phyloP scores from a whole-genome alignment of 345 rosid species.

The Salix koriyanagi region DNA sequence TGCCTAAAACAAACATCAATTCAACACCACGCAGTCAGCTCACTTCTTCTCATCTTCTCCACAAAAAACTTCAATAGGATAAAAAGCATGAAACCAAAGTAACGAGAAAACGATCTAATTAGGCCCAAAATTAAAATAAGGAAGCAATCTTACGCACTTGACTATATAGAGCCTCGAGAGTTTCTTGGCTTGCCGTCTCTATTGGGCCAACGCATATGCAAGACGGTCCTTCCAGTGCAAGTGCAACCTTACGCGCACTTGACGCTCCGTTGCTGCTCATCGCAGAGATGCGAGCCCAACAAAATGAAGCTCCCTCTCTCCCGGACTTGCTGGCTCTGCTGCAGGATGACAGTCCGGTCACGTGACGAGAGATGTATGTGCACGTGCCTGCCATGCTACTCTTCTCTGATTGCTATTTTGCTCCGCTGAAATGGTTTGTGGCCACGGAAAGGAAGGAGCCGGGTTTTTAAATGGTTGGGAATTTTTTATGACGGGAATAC shows the following conservation, averaged over 20 bases:
- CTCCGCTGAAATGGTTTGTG: not conserved
- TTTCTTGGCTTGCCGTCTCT: conserved; percentile 87
- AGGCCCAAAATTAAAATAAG: not conserved
- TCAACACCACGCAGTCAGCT: conserved; percentile 1
- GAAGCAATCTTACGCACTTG: conserved; percentile 39
- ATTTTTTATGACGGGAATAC: conserved; percentile 25
- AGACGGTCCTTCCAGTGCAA: conserved; percentile 70
- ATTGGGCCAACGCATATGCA: conserved; percentile 86
- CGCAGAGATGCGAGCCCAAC: not conserved
- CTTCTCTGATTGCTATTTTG: not conserved
- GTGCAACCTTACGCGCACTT: conserved; percentile 23
- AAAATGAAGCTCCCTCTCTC: not conserved
- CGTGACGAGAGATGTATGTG: conserved; percentile 47
- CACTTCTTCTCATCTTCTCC: not conserved
- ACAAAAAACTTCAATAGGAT: not conserved
- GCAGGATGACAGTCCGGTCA: conserved; percentile 33
- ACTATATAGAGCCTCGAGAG: conserved; percentile 87
- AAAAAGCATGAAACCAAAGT: not conserved
- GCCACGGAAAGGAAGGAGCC: not conserved
- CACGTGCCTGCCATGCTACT: conserved; percentile 67
- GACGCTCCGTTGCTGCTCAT: conserved; percentile 35
- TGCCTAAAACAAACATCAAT: conserved; percentile 44
- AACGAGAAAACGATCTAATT: no score
- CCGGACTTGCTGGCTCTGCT: conserved; percentile 23
- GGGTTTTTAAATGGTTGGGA: not conserved